A percentile compares a stretch with the other conserved stretches of the same genome.
Conservation (phyloP, 768 basidiomycete genomes). For the Amanita muscaria region DNA sequence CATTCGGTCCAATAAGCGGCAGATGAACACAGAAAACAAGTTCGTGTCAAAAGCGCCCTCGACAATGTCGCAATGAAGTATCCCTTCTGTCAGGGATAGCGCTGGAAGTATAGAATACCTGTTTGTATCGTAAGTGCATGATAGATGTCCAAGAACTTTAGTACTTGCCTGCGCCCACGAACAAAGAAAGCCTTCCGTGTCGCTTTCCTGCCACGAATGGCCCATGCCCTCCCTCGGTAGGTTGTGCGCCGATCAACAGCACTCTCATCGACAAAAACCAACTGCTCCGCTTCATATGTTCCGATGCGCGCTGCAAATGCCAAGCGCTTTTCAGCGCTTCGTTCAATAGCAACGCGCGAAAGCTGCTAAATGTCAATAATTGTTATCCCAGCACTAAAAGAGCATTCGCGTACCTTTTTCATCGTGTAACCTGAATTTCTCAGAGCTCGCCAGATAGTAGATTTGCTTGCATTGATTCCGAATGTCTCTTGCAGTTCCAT, state of each 20-base stretch:
- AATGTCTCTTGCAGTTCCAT: conserved; percentile 12
- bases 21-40: background rate
- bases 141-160: background rate
- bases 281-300: no score
- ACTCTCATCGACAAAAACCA: conserved; percentile 24
- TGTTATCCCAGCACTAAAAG: background rate
- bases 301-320: no score
- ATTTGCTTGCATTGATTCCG: conserved; percentile 13
- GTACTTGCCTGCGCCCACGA: background rate
- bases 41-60: background rate
- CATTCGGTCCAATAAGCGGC: background rate
- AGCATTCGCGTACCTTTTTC: background rate
- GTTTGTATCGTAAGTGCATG: background rate
- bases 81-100: conserved; percentile 2
- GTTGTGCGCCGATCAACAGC: conserved; percentile 19
- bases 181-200: conserved; percentile 2
- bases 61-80: conserved; percentile 1
- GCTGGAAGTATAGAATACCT: conserved; percentile 2
- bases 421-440: background rate
- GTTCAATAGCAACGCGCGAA: conserved; percentile 3
- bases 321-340: no score
- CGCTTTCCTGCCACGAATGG: conserved; percentile 11
- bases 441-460: conserved; percentile 19
- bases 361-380: background rate
- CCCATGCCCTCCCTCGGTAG: conserved; percentile 18